Conservation (phyloP, 2,329 filamentous ascomycete genomes). For the Phyllosticta citribraziliensis region DNA sequence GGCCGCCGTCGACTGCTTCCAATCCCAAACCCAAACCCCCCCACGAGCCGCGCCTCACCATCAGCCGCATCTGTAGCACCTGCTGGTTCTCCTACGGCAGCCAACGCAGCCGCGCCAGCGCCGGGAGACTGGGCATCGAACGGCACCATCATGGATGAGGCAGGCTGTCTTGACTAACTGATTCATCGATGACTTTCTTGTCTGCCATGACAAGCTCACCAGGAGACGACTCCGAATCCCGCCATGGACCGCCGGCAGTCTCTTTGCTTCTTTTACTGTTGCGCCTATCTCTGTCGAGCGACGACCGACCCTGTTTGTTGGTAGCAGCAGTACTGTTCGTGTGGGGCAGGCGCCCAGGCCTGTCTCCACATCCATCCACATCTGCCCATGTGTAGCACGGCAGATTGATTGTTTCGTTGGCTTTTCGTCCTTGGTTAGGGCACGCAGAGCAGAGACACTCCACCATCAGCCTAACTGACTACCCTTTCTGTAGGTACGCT, state of each 20-base stretch:
- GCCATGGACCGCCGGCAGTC: no score
- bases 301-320: no score
- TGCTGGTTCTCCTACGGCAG: background rate
- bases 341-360: no score
- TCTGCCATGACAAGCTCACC: background rate
- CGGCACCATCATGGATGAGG: background rate
- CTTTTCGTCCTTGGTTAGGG: background rate
- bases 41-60: background rate
- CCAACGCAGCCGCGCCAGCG: background rate
- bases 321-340: no score
- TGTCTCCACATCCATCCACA: background rate
- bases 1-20: background rate
- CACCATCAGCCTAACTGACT: background rate
- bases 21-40: background rate
- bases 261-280: no score
- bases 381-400: background rate
- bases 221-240: no score
- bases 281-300: no score
- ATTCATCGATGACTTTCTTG: background rate
- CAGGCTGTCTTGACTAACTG: background rate
- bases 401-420: background rate
- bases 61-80: background rate
- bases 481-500: background rate
- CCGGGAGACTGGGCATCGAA: background rate
- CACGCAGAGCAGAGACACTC: background rate